Evolutionary conservation across 495 filamentous ascomycete species (phyloP).

Genomic region (Aspergillus sclerotioniger): DNA sequence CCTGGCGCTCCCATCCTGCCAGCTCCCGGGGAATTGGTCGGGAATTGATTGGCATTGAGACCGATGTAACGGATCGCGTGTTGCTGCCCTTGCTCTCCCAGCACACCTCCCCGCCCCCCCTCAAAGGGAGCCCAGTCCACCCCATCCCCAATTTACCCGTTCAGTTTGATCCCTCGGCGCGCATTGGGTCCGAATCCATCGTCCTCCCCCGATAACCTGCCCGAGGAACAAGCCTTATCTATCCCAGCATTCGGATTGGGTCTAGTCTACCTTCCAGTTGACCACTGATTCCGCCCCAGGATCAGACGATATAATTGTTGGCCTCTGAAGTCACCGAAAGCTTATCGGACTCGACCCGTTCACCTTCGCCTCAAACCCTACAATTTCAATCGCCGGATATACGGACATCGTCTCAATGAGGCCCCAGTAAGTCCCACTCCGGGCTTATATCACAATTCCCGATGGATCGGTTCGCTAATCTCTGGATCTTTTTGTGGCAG

Average conservation of each 20-base stretch:
- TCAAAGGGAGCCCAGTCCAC: slow-evolving; percentile 15
- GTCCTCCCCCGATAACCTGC: not conserved
- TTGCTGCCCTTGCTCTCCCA: slow-evolving; percentile 29
- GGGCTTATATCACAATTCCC: slow-evolving; percentile 1
- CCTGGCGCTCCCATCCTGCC: slow-evolving; percentile 12
- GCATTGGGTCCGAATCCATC: slow-evolving; percentile 10
- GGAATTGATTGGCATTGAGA: slow-evolving; percentile 24
- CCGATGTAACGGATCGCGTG: slow-evolving; percentile 41
- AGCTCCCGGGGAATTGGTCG: slow-evolving; percentile 17
- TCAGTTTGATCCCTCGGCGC: slow-evolving; percentile 10
- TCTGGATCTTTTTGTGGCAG: slow-evolving; percentile 32
- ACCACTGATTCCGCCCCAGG: slow-evolving; percentile 1
- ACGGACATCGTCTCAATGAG: slow-evolving; percentile 41
- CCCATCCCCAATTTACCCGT: slow-evolving; percentile 16
- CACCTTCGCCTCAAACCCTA: slow-evolving; percentile 3
- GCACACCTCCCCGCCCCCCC: slow-evolving; percentile 22
- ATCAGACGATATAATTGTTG: slow-evolving; percentile 2
- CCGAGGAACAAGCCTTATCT: not conserved
- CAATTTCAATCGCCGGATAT: slow-evolving; percentile 10
- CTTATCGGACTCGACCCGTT: slow-evolving; percentile 7
- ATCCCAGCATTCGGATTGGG: not conserved
- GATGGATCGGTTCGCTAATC: slow-evolving; percentile 23
- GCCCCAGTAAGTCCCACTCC: slow-evolving; percentile 47
- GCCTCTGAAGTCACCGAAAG: not conserved
- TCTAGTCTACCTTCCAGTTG: not conserved